Conservation (phyloP, 805 yeast species). For the Saccharomycopsis selenospora region DNA sequence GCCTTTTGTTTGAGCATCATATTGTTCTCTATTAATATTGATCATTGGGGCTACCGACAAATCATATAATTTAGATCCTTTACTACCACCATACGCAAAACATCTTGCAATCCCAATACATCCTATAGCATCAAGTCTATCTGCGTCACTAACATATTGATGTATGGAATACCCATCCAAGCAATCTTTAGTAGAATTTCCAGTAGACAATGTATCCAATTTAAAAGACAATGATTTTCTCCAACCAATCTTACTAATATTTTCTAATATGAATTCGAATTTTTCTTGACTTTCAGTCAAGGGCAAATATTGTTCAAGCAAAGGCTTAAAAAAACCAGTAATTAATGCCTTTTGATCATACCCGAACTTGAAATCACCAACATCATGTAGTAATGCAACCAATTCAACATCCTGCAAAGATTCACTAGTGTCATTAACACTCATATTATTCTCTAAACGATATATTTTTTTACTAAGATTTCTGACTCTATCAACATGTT, state of each 20-base stretch:
- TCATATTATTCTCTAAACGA: background rate
- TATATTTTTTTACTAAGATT: conserved; percentile 8
- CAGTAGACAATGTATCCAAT: background rate
- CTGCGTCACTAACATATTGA: conserved; percentile 33
- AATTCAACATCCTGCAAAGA: conserved; percentile 8
- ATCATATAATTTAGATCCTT: conserved; percentile 25
- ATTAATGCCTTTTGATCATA: conserved; percentile 11
- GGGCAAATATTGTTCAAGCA: conserved; percentile 1
- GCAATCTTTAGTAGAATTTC: background rate
- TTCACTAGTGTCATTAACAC: background rate
- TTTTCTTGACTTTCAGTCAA: background rate
- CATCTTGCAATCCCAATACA: conserved; percentile 31
- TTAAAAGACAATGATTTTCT: conserved; percentile 6
- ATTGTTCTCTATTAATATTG: conserved; percentile 10
- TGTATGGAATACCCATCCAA: background rate
- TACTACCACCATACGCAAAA: conserved; percentile 28
- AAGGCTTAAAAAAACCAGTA: conserved; percentile 3
- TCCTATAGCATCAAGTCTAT: conserved; percentile 34
- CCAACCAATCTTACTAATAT: conserved; percentile 10
- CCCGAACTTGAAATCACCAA: conserved; percentile 18
- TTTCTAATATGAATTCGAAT: background rate
- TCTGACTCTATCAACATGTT: conserved; percentile 16
- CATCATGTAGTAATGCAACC: conserved; percentile 16
- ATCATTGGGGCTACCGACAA: conserved; percentile 7
- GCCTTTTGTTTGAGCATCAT: conserved; percentile 13